These are phyloP conservation scores for Entomortierella beljakovae DNA, from an alignment of 192 early-diverging fungal genomes.

Conservation along the genomic window DNA sequence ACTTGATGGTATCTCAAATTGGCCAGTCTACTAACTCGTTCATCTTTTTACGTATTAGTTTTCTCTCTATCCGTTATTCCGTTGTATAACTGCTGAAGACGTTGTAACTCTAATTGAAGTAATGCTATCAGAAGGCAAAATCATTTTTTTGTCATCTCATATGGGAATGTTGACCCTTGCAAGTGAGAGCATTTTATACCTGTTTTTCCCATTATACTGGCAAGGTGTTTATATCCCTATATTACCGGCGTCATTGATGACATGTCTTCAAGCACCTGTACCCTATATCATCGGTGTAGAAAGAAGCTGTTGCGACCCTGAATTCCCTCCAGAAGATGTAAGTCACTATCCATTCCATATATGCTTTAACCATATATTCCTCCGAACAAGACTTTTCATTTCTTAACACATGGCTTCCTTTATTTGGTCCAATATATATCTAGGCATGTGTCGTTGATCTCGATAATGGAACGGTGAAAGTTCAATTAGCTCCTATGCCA, in stretches of 20 bases:
- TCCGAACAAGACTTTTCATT: background rate
- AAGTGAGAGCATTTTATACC: constrained; percentile 69
- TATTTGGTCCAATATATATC: background rate
- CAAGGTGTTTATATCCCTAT: constrained; percentile 84
- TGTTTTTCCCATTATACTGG: constrained; percentile 82
- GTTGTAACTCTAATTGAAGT: constrained; percentile 82
- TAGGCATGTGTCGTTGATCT: constrained; percentile 76
- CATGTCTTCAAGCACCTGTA: constrained; percentile 77
- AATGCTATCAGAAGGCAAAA: constrained; percentile 75
- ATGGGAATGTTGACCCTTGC: constrained; percentile 77
- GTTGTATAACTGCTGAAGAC: constrained; percentile 70
- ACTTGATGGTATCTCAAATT: background rate
- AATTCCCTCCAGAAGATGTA: constrained; percentile 76
- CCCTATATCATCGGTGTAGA: constrained; percentile 83
- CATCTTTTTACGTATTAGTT: constrained; percentile 61
- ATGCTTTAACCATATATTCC: background rate
- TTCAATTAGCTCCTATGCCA: constrained; percentile 51
- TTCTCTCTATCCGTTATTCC: constrained; percentile 80
- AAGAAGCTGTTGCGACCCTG: constrained; percentile 62
- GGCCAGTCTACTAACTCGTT: background rate
- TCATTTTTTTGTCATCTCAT: constrained; percentile 77
- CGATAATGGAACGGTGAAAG: constrained; percentile 72
- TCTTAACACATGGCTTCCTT: background rate
- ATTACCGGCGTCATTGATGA: constrained; percentile 71
- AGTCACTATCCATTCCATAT: background rate